Base-by-base conservation (phyloP, 306 rosid species). In the Sechiopsis laciniata region DNA sequence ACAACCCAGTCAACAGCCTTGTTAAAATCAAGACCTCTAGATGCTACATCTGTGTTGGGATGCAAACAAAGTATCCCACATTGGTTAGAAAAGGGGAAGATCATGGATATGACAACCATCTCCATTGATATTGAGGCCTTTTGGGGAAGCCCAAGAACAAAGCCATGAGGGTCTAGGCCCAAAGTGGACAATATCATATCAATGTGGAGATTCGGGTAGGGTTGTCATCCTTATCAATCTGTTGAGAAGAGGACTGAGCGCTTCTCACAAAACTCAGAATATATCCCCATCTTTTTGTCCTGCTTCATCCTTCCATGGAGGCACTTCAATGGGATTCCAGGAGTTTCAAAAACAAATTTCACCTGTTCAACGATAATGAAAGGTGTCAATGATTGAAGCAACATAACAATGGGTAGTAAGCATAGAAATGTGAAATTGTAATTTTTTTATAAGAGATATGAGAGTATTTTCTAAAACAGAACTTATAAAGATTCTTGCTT, bases 1-100 rank as follows among this genome's bases (percentile, higher is more conserved):
- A 94, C 96, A 76, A 94, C 98, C 98, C 98, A 94, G 80, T 94
- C 90, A 26, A 94, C 96, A 54, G 89, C 97, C 83, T 83, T 85
- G 59, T 94, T 84, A 84, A 94, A 94, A 86, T 94, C 98, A 84
- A 94, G 98, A 70, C 97, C 98, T 79, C 98, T 90, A 22, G 96
- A 84, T 8, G 96, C 92, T 75, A 94, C 90, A 79, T 94, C 98
- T 13, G 98, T 94, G 20, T n/a, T n/a, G n/a, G n/a, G n/a, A n/a
- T n/a, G n/a, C n/a, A n/a, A n/a, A n/a, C n/a, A n/a, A n/a, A n/a
- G n/a, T n/a, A n/a, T n/a, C n/a, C n/a, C n/a, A n/a, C n/a, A n/a
- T n/a, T n/a, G n/a, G n/a, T n/a, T n/a, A n/a, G n/a, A n/a, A n/a
- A n/a, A n/a, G n/a, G n/a, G n/a, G n/a, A n/a, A n/a, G n/a, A n/a